Conservation (phyloP, 495 filamentous ascomycete species). For the Neurospora discreta region DNA sequence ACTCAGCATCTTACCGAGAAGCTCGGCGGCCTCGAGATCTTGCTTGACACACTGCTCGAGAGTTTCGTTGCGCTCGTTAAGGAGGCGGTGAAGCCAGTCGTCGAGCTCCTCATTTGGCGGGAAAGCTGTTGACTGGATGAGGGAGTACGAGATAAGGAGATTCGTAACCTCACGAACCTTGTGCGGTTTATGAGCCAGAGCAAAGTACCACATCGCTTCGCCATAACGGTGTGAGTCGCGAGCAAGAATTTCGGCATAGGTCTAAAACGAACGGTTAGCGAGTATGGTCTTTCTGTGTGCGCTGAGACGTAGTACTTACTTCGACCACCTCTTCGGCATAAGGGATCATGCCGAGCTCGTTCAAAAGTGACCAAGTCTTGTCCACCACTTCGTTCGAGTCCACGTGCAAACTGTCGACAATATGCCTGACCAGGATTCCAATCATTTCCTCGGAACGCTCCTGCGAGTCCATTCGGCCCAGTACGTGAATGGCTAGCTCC, state of each 20-base stretch:
- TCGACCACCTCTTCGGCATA: constrained; percentile 65
- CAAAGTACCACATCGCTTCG: constrained; percentile 73
- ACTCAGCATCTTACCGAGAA: constrained; percentile 72
- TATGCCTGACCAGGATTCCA: constrained; percentile 35
- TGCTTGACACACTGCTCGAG: constrained; percentile 51
- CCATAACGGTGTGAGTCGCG: constrained; percentile 62
- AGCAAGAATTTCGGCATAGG: constrained; percentile 61
- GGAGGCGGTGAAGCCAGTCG: constrained; percentile 48
- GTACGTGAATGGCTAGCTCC: constrained; percentile 71
- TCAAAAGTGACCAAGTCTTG: constrained; percentile 59
- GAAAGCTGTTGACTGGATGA: constrained; percentile 71
- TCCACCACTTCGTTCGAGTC: constrained; percentile 58
- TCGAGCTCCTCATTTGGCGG: constrained; percentile 60
- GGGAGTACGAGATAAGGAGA: constrained; percentile 73
- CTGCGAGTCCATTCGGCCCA: constrained; percentile 60
- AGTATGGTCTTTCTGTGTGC: constrained; percentile 5
- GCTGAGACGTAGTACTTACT: constrained; percentile 38
- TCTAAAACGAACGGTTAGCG: constrained; percentile 37
- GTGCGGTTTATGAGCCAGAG: constrained; percentile 57
- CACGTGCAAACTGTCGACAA: constrained; percentile 54
- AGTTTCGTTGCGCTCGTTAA: constrained; percentile 53
- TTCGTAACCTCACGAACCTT: constrained; percentile 76
- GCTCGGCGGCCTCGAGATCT: constrained; percentile 66
- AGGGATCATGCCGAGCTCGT: constrained; percentile 54
- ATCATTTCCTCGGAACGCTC: constrained; percentile 56